Evolutionary conservation across 345 rosid genomes (phyloP).

Genomic region (Euphorbia tirucalli): DNA sequence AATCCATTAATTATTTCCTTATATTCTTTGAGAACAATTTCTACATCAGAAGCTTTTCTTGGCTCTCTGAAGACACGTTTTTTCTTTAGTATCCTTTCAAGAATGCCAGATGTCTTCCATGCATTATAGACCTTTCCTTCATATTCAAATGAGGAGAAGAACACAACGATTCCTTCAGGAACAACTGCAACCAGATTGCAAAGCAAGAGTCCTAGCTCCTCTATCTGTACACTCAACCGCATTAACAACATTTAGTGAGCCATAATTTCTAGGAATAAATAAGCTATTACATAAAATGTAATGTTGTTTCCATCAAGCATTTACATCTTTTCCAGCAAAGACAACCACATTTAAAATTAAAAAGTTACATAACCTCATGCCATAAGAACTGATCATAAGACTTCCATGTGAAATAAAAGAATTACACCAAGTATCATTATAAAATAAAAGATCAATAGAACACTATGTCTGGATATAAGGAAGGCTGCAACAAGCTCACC

Average conservation of each 20-base stretch:
- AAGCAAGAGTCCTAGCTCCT: constrained; percentile 79
- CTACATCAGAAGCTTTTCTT: constrained; percentile 60
- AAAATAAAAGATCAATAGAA: not conserved
- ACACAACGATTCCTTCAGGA: constrained; percentile 88
- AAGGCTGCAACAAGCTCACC: constrained; percentile 41
- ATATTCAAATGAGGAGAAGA: constrained; percentile 92
- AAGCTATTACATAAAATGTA: not conserved
- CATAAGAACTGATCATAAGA: not conserved
- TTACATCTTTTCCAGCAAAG: not conserved
- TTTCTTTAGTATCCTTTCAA: constrained; percentile 69
- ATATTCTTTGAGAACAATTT: constrained; percentile 73
- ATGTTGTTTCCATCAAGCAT: constrained; percentile 5
- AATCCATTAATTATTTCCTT: constrained; percentile 56
- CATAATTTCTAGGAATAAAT: not conserved
- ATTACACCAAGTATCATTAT: not conserved
- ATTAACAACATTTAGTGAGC: constrained; percentile 12
- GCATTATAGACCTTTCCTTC: constrained; percentile 68
- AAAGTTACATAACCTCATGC: not conserved
- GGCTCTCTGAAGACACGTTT: constrained; percentile 86
- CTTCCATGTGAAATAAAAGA: not conserved
- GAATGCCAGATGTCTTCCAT: constrained; percentile 80
- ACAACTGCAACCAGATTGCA: constrained; percentile 76
- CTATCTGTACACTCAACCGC: constrained; percentile 48
- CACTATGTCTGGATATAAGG: constrained; percentile 5
- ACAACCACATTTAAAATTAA: not conserved